A percentile compares a stretch with the other conserved stretches of the same genome.
phyloP scores from a whole-genome alignment of 352 stramenopile species.

The Phytophthora kernoviae region DNA sequence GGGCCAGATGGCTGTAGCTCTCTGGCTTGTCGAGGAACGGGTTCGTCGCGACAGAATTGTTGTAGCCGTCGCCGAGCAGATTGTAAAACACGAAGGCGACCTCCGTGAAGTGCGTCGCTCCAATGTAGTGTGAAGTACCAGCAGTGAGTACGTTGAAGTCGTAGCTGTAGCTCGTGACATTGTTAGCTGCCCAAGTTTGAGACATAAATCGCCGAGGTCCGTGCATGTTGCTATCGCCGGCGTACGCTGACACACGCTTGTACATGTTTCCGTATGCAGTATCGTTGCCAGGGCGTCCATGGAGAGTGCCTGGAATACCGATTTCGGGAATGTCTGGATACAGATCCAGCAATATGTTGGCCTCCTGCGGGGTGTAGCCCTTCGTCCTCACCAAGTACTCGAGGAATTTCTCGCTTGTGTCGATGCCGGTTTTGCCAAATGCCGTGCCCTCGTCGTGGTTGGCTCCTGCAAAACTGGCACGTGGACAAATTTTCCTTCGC shows the following conservation, averaged over 20 bases:
- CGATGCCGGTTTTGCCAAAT: constrained; percentile 11
- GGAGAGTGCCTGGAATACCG: constrained; percentile 18
- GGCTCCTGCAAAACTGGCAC: constrained; percentile 34
- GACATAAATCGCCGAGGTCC: constrained; percentile 25
- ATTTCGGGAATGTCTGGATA: constrained; percentile 35
- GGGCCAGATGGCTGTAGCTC: not conserved
- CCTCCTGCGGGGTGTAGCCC: constrained; percentile 22
- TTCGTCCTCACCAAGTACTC: constrained; percentile 14
- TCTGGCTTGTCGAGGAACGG: constrained; percentile 7
- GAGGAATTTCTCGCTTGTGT: constrained; percentile 25
- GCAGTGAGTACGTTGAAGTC: constrained; percentile 27
- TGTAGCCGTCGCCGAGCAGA: constrained; percentile 11
- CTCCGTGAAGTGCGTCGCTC: constrained; percentile 27
- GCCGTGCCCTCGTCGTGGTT: constrained; percentile 35
- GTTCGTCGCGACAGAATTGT: constrained; percentile 2
- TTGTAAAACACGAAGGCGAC: constrained; percentile 23
- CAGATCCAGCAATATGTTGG: constrained; percentile 10
- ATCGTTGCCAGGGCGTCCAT: constrained; percentile 13
- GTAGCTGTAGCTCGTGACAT: constrained; percentile 35
- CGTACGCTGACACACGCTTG: constrained; percentile 24
- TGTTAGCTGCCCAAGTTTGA: constrained; percentile 24
- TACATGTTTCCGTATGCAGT: constrained; percentile 12
- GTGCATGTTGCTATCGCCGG: constrained; percentile 25
- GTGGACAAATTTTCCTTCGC: constrained; percentile 31
- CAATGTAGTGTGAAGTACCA: constrained; percentile 13